Percentiles rank a stretch among this genome's conserved stretches.
Conservation (phyloP, 78 protist genomes). For the Bodo saltans region DNA sequence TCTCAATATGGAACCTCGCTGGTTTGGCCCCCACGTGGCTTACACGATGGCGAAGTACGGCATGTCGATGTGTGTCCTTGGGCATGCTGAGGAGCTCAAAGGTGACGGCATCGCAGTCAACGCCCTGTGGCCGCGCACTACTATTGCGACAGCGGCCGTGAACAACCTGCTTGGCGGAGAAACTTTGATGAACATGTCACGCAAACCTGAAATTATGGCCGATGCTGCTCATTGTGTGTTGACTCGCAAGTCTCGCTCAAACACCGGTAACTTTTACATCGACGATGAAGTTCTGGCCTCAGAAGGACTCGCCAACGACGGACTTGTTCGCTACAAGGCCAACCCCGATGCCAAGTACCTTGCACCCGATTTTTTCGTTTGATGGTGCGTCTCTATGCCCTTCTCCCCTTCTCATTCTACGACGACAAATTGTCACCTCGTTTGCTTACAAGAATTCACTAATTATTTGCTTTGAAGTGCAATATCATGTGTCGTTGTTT, state of each 20-base stretch:
- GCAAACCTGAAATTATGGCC: constrained; percentile 29
- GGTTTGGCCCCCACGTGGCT: constrained; percentile 18
- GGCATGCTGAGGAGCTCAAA: constrained; percentile 29
- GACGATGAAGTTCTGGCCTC: constrained; percentile 28
- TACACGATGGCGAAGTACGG: constrained; percentile 41
- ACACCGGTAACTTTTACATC: constrained; percentile 22
- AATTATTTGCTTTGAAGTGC: no score
- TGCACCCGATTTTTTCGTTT: no score
- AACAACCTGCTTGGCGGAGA: constrained; percentile 12
- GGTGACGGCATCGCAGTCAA: constrained; percentile 23
- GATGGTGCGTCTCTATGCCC: no score
- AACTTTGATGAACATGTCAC: neutral
- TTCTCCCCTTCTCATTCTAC: no score
- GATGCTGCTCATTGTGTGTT: constrained; percentile 7
- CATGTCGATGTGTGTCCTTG: constrained; percentile 25
- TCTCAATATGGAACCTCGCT: neutral
- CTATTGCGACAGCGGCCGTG: neutral
- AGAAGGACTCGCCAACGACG: neutral
- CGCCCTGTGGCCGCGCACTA: constrained; percentile 36
- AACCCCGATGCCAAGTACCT: no score
- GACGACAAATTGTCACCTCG: no score
- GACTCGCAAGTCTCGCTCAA: neutral
- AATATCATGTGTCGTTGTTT: no score
- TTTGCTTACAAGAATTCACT: no score
- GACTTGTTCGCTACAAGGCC: no score